A percentile compares a stretch with the other conserved stretches of the same genome.
Evolutionary conservation across 495 filamentous ascomycete genomes (phyloP).

Genomic region (Penicillium roqueforti): DNA sequence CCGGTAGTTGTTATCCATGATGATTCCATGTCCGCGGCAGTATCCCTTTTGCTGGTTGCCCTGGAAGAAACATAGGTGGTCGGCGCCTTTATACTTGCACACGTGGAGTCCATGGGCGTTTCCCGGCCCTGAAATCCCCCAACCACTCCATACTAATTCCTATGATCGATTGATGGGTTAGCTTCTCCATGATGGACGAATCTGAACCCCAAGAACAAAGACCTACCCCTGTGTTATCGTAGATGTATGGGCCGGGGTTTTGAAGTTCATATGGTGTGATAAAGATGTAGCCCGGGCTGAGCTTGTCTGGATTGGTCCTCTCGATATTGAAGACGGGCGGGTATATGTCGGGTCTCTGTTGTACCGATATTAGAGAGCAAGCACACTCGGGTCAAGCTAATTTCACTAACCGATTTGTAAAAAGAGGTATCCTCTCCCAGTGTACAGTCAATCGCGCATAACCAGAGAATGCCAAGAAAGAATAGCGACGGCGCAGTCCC

Average conservation of each 20-base stretch:
- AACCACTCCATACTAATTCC: constrained; percentile 47
- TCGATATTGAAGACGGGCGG: constrained; percentile 34
- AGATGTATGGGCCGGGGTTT: constrained; percentile 45
- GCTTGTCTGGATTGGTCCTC: constrained; percentile 23
- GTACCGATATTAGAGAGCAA: background rate
- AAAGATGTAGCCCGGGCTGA: constrained; percentile 43
- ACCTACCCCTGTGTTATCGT: constrained; percentile 42
- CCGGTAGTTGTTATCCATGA: constrained; percentile 48
- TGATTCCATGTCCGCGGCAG: constrained; percentile 50
- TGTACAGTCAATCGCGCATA: constrained; percentile 10
- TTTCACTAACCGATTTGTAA: constrained; percentile 27
- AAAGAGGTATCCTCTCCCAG: constrained; percentile 20
- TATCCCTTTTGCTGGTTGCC: constrained; percentile 52
- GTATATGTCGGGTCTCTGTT: constrained; percentile 41
- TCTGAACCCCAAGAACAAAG: background rate
- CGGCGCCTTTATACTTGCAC: constrained; percentile 44
- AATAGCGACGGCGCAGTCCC: constrained; percentile 12
- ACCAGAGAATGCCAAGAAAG: constrained; percentile 12
- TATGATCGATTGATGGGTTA: constrained; percentile 19
- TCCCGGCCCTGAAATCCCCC: constrained; percentile 38
- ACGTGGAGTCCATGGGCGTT: constrained; percentile 44
- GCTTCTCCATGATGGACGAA: background rate
- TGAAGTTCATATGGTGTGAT: constrained; percentile 39
- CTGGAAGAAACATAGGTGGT: constrained; percentile 53
- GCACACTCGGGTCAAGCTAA: background rate